Evolutionary conservation across 2,329 filamentous ascomycete species (phyloP).

Genomic region (Didymellaceae sp.): DNA sequence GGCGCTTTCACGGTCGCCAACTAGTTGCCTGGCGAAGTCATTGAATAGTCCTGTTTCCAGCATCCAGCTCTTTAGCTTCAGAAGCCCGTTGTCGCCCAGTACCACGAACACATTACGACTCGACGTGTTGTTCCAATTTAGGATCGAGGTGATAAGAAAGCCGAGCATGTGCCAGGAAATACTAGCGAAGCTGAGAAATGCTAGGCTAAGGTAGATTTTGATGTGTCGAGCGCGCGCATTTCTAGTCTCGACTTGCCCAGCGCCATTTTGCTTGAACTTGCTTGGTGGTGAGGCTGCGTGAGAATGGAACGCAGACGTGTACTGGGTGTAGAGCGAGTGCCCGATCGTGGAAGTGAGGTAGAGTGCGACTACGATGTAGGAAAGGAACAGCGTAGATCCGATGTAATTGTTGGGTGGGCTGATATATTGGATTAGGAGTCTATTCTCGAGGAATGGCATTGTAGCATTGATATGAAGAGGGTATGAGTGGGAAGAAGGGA

Average conservation of each 20-base stretch:
- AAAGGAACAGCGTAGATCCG: slow-evolving; percentile 39
- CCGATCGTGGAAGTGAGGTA: slow-evolving; percentile 28
- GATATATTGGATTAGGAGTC: slow-evolving; percentile 1
- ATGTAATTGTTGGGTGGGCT: slow-evolving; percentile 40
- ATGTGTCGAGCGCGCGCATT: slow-evolving; percentile 31
- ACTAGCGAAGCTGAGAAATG: slow-evolving; percentile 35
- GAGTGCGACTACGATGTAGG: slow-evolving; percentile 38
- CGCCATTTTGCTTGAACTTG: slow-evolving; percentile 5
- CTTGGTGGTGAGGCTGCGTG: background rate
- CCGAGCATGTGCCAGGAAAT: slow-evolving; percentile 42
- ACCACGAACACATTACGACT: background rate
- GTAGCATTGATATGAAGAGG: background rate
- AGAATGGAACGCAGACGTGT: slow-evolving; percentile 14
- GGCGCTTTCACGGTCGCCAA: slow-evolving; percentile 30
- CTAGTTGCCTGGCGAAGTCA: slow-evolving; percentile 38
- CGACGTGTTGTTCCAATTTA: slow-evolving; percentile 23
- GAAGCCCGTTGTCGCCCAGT: slow-evolving; percentile 1
- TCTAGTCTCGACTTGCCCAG: slow-evolving; percentile 18
- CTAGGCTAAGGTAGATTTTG: slow-evolving; percentile 36
- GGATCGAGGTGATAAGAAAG: slow-evolving; percentile 38
- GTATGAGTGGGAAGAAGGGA: background rate
- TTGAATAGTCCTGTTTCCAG: slow-evolving; percentile 35
- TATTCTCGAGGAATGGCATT: slow-evolving; percentile 3
- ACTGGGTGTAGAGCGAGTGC: slow-evolving; percentile 27
- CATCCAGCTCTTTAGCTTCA: slow-evolving; percentile 37